Base-by-base conservation (phyloP, 2,329 filamentous ascomycete genomes). In the Chaetothyriales sp. region DNA sequence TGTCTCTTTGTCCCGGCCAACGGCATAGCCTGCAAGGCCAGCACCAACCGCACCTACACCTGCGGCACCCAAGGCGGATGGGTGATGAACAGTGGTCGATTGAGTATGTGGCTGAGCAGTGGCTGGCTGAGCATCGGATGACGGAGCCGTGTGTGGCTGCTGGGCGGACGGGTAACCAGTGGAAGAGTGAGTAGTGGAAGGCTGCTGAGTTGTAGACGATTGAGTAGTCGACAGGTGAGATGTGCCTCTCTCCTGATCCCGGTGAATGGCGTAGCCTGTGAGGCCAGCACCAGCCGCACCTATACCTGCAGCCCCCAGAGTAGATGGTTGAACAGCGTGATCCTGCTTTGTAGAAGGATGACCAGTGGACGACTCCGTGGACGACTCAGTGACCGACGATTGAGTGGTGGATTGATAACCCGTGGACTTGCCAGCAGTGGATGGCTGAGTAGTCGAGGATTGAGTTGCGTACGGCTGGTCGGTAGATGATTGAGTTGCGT, bases 261-360 rank as follows among this genome's bases (percentile, higher is more conserved):
- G 33, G 33, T 13, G 2, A 40, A 5, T 15, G 33, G 10, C 33
- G 5, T 40, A 40, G 33, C 33, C 10, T 5, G 33, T 13, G 2
- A 40, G 33, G 33, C 33, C 43, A 18, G 46, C 45, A 9, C 50
- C 33, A 45, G 46, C 53, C 18, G 49, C 49, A 29, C 44, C 49
- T 19, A 29, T 29, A 19, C 44, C 51, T 25, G 51, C 53, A 28
- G 55, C 43, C 40, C 46, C 50, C 22, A 37, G 47, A 19, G 10
- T 13, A 15, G 33, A 40, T 15, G 33, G 4, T 9, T 40, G 33
- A n/a, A n/a, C n/a, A n/a, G n/a, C n/a, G n/a, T n/a, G n/a, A n/a
- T n/a, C n/a, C n/a, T n/a, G n/a, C n/a, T n/a, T n/a, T n/a, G n/a
- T n/a, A n/a, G n/a, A n/a, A 37, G 8, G 4, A 13, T 40, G 33